Evolutionary conservation across 495 filamentous ascomycete species (phyloP).

Genomic region (Xylaria nigripes): DNA sequence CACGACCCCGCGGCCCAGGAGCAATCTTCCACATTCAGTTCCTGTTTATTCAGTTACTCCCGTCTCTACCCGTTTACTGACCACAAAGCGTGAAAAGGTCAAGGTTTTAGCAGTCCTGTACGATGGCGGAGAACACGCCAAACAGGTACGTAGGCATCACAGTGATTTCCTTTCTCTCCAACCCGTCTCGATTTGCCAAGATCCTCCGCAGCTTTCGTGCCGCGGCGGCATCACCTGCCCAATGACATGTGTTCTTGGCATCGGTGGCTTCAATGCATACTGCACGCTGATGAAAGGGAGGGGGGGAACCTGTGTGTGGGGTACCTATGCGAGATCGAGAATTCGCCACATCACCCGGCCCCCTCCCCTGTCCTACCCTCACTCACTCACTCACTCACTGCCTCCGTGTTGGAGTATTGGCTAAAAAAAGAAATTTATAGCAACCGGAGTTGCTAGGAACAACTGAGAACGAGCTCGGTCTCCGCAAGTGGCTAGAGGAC

Average conservation of each 20-base stretch:
- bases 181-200: background rate
- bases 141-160: conserved; percentile 34
- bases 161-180: background rate
- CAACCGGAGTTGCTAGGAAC: conserved; percentile 85
- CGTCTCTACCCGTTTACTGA: conserved; percentile 34
- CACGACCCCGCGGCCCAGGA: conserved; percentile 19
- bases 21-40: conserved; percentile 12
- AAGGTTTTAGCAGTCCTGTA: conserved; percentile 51
- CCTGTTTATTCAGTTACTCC: conserved; percentile 10
- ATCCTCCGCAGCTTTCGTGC: background rate
- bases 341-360: background rate
- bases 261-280: conserved; percentile 4
- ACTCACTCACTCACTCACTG: background rate
- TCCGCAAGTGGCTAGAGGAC: conserved; percentile 94
- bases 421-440: conserved; percentile 32
- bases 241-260: conserved; percentile 19
- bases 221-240: conserved; percentile 7
- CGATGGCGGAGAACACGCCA: conserved; percentile 45
- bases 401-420: background rate
- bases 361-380: background rate
- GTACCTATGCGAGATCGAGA: conserved; percentile 8
- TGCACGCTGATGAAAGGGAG: conserved; percentile 2
- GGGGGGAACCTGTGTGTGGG: background rate
- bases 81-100: conserved; percentile 44
- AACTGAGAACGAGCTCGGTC: conserved; percentile 93